A percentile compares a stretch with the other conserved stretches of the same genome.
Conservation (phyloP, 2,329 filamentous ascomycete species). For the Claviceps digitariae region DNA sequence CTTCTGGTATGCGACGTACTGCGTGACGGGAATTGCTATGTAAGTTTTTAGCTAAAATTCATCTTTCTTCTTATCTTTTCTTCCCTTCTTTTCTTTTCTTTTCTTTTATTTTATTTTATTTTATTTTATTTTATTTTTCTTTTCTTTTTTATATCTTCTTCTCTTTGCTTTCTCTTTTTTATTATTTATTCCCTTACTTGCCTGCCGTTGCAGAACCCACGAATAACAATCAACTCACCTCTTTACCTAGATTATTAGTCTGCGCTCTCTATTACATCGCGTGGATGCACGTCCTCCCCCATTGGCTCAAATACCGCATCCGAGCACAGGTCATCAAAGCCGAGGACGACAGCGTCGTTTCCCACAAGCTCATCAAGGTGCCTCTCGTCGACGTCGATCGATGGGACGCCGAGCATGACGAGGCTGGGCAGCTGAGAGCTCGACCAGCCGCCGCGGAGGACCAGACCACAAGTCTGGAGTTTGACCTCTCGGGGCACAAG, state of each 20-base stretch:
- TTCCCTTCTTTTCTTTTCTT: neutral
- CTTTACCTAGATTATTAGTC: constrained; percentile 26
- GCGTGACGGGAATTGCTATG: constrained; percentile 49
- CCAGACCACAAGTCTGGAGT: neutral
- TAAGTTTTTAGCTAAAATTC: constrained; percentile 25
- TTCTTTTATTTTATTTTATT: no score
- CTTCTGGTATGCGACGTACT: constrained; percentile 63
- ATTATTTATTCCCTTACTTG: neutral
- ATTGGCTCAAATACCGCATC: constrained; percentile 37
- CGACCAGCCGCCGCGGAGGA: neutral
- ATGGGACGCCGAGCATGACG: constrained; percentile 43
- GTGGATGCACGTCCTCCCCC: constrained; percentile 45
- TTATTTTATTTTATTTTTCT: neutral
- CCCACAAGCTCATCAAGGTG: constrained; percentile 38
- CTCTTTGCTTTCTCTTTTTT: neutral
- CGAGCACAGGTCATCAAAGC: constrained; percentile 40
- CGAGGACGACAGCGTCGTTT: constrained; percentile 30
- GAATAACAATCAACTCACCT: neutral
- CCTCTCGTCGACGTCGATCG: constrained; percentile 31
- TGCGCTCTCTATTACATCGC: constrained; percentile 44
- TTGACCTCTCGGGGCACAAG: no score
- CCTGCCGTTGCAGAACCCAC: neutral
- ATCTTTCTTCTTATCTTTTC: neutral
- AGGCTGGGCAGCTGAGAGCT: constrained; percentile 2
- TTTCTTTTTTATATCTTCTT: no score